phyloP scores from a whole-genome alignment of 2,329 filamentous ascomycete genomes.

The Chalara sp. region DNA sequence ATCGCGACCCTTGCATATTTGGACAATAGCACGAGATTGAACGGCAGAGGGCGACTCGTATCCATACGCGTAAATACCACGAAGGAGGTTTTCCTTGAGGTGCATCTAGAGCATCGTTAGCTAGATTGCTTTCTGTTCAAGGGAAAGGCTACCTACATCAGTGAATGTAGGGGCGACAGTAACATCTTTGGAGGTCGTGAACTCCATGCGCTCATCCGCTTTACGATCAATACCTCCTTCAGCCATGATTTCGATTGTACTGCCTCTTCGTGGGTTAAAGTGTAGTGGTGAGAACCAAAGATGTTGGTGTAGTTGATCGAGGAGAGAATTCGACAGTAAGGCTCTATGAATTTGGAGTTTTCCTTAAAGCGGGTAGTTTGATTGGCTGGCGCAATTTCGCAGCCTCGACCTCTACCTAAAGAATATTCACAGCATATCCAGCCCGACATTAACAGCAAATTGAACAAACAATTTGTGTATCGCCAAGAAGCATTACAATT shows the following conservation, averaged over 20 bases:
- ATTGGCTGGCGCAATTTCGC: no score
- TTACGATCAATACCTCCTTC: constrained; percentile 81
- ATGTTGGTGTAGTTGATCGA: constrained; percentile 1
- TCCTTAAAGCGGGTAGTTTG: no score
- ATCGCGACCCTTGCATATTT: constrained; percentile 97
- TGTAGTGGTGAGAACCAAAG: not conserved
- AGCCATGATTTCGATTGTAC: constrained; percentile 56
- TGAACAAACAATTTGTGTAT: no score
- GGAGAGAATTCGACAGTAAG: not conserved
- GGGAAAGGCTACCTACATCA: constrained; percentile 42
- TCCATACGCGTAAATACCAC: constrained; percentile 96
- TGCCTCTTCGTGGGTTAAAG: constrained; percentile 1
- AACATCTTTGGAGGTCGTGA: constrained; percentile 96
- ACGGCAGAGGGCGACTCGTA: constrained; percentile 98
- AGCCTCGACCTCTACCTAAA: no score
- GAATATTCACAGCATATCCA: no score
- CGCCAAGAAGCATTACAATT: no score
- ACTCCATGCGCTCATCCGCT: constrained; percentile 95
- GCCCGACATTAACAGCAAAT: no score
- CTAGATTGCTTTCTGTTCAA: not conserved
- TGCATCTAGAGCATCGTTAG: constrained; percentile 23
- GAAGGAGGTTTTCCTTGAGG: constrained; percentile 67
- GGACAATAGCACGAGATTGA: constrained; percentile 95
- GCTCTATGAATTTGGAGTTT: no score
- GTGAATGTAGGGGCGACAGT: constrained; percentile 91